Percentiles rank a stretch among this genome's conserved stretches.
Conservation (phyloP, 352 stramenopile genomes). For the Phytophthora sp. region DNA sequence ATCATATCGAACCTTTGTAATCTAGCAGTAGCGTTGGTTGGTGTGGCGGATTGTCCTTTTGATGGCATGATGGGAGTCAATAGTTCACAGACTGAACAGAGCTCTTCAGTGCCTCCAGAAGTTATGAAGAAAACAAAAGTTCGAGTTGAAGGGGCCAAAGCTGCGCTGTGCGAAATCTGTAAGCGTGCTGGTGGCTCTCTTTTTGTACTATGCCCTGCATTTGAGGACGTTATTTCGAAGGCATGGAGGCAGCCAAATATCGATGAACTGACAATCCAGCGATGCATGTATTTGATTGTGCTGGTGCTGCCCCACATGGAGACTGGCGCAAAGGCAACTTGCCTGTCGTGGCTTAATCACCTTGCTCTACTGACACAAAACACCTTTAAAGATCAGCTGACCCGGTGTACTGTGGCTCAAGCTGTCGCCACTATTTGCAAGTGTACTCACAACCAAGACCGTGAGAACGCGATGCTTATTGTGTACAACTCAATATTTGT, state of each 20-base stretch:
- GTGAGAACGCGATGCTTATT: constrained; percentile 49
- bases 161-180: constrained; percentile 48
- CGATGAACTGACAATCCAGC: constrained; percentile 47
- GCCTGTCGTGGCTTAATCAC: constrained; percentile 52
- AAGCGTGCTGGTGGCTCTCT: constrained; percentile 31
- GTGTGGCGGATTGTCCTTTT: constrained; percentile 11
- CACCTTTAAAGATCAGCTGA: constrained; percentile 28
- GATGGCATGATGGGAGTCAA: neutral
- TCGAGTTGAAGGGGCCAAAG: constrained; percentile 51
- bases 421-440: constrained; percentile 59
- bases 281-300: constrained; percentile 55
- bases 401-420: constrained; percentile 40
- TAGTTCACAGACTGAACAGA: neutral
- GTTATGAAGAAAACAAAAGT: constrained; percentile 40
- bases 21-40: constrained; percentile 54
- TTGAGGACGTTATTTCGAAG: constrained; percentile 45
- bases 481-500: constrained; percentile 61
- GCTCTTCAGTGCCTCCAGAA: constrained; percentile 15
- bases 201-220: constrained; percentile 38
- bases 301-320: constrained; percentile 46
- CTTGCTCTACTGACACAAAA: constrained; percentile 37
- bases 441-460: constrained; percentile 26
- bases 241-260: constrained; percentile 33
- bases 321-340: constrained; percentile 27
- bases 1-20: constrained; percentile 83